Evolutionary conservation across 208 protist genomes (phyloP).

Genomic region (Wallacemonas sp.): DNA sequence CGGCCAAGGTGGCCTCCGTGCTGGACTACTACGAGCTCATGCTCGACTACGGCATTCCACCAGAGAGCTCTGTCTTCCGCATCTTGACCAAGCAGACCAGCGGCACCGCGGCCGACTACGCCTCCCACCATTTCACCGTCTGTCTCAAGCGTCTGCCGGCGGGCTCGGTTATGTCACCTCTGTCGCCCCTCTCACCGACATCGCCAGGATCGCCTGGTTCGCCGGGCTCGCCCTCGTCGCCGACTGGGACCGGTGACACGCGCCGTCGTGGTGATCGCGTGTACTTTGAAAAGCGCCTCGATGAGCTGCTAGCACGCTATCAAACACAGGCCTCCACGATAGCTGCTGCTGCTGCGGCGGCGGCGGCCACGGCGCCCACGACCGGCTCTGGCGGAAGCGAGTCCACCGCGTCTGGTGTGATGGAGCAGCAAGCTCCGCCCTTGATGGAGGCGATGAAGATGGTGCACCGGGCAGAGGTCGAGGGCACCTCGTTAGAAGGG

Average conservation of each 20-base stretch:
- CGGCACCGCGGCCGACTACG: conserved; percentile 47
- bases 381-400: conserved; percentile 8
- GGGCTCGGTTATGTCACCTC: conserved; percentile 16
- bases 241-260: conserved; percentile 22
- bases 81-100: conserved; percentile 81
- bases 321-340: conserved; percentile 5
- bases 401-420: conserved; percentile 12
- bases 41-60: conserved; percentile 84
- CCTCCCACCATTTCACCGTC: conserved; percentile 70
- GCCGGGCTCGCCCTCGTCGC: conserved; percentile 4
- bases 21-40: conserved; percentile 88
- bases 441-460: conserved; percentile 78
- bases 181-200: conserved; percentile 18
- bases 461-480: conserved; percentile 78
- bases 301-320: conserved; percentile 43
- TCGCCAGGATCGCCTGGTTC: conserved; percentile 18
- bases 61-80: conserved; percentile 72
- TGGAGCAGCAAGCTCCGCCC: conserved; percentile 21
- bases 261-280: conserved; percentile 57
- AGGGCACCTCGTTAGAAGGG: conserved; percentile 70
- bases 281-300: conserved; percentile 73
- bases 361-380: not conserved
- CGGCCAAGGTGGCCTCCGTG: conserved; percentile 37
- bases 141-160: conserved; percentile 22
- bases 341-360: not conserved